Percentiles rank a stretch among this genome's conserved stretches.
These are phyloP conservation scores for Aureobasidium sp. DNA, from an alignment of 2,329 filamentous ascomycete genomes.

Conservation along the genomic window DNA sequence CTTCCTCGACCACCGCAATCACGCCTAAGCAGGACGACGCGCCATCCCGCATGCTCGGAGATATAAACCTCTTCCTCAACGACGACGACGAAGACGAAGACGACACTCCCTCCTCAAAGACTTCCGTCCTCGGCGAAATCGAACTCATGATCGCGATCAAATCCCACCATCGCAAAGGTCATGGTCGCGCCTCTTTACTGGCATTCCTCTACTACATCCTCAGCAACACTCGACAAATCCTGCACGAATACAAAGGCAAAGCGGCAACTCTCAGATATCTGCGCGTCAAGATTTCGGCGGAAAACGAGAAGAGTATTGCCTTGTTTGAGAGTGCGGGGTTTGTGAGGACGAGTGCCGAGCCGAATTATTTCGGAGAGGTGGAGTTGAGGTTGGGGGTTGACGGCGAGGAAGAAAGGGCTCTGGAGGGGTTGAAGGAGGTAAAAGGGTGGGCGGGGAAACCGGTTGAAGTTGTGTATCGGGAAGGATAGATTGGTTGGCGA, in stretches of 20 bases:
- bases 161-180: conserved; percentile 52
- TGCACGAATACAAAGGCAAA: conserved; percentile 46
- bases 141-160: conserved; percentile 77
- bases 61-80: conserved; percentile 64
- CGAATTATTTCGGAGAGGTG: conserved; percentile 63
- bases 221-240: conserved; percentile 46
- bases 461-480: background rate
- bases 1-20: conserved; percentile 20
- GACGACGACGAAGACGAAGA: conserved; percentile 44
- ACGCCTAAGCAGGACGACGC: conserved; percentile 46
- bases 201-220: conserved; percentile 64
- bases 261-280: conserved; percentile 39
- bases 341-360: conserved; percentile 38
- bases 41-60: conserved; percentile 42
- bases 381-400: conserved; percentile 44
- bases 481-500: too few species aligned
- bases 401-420: background rate
- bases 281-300: conserved; percentile 54
- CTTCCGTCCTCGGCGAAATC: conserved; percentile 57
- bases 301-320: conserved; percentile 50
- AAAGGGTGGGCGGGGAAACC: background rate
- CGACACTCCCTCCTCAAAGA: conserved; percentile 26
- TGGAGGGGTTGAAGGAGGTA: background rate
- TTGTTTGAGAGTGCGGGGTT: conserved; percentile 59
- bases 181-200: conserved; percentile 58